These are phyloP conservation scores for Globisporangium cylindrosporum DNA, from an alignment of 352 stramenopile genomes.

Conservation along the genomic window DNA sequence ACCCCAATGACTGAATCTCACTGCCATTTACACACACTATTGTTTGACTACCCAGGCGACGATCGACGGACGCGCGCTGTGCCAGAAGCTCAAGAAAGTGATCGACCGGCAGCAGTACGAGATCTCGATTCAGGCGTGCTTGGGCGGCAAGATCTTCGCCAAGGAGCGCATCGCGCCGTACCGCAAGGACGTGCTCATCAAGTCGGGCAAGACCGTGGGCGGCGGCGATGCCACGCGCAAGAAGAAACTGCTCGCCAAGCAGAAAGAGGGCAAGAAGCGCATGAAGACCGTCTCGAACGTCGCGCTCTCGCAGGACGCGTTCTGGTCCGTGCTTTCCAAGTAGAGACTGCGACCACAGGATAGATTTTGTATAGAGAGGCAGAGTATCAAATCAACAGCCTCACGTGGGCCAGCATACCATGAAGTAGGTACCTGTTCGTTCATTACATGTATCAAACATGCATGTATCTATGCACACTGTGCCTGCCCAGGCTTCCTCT, in stretches of 20 bases:
- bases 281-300: conserved; percentile 97
- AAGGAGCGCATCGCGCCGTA: conserved; percentile 96
- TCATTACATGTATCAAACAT: background rate
- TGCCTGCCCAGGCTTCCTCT: conserved; percentile 1
- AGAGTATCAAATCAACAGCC: background rate
- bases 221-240: conserved; percentile 97
- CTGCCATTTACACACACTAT: background rate
- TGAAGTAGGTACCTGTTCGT: background rate
- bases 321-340: conserved; percentile 96
- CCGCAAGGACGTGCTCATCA: conserved; percentile 96
- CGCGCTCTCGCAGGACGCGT: conserved; percentile 95
- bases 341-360: conserved; percentile 23
- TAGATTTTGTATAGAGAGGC: conserved; percentile 9
- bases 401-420: background rate
- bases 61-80: conserved; percentile 84
- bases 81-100: conserved; percentile 95
- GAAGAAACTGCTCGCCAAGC: conserved; percentile 99
- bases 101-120: conserved; percentile 98
- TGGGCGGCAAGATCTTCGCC: conserved; percentile 95
- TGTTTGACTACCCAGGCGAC: conserved; percentile 30
- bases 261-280: conserved; percentile 98
- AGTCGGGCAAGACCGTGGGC: conserved; percentile 95
- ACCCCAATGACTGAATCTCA: background rate
- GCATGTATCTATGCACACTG: background rate
- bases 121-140: conserved; percentile 97